Evolutionary conservation across 192 early-diverging fungal genomes (phyloP).

Genomic region (Backusella tuberculispora): DNA sequence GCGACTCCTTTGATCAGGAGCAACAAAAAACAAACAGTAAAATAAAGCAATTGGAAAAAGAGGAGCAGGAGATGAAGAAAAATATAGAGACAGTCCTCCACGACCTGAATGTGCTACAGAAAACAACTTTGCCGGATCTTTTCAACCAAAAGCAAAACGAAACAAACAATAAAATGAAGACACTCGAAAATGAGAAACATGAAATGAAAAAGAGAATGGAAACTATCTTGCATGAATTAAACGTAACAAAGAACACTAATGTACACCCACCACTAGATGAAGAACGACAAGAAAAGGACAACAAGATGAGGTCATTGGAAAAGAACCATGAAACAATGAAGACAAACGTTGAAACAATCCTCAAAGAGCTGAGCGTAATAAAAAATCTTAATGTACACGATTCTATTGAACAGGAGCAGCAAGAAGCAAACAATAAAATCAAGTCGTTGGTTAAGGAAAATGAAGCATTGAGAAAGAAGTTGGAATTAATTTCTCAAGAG

Average conservation of each 20-base stretch:
- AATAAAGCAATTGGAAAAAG: neutral
- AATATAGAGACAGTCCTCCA: neutral
- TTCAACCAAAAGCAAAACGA: neutral
- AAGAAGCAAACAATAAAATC: conserved; percentile 1
- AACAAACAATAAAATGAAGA: neutral
- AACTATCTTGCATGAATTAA: neutral
- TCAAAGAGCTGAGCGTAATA: neutral
- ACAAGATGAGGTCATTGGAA: neutral
- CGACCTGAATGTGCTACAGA: neutral
- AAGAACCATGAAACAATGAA: neutral
- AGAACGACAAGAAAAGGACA: neutral
- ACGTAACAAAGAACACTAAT: neutral
- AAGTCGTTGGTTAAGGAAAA: neutral
- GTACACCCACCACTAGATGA: neutral
- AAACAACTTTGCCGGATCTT: neutral
- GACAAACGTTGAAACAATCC: neutral
- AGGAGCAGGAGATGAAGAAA: neutral
- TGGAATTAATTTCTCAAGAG: neutral
- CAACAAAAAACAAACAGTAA: neutral
- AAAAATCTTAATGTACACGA: neutral
- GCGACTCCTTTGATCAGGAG: neutral
- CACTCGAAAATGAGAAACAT: neutral
- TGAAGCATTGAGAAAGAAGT: neutral
- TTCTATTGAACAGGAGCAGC: neutral
- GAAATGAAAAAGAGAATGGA: neutral